Percentiles rank a stretch among this genome's conserved stretches.
These are phyloP conservation scores for Aschersonia sp. DNA, from an alignment of 2,329 filamentous ascomycete genomes.

Conservation along the genomic window DNA sequence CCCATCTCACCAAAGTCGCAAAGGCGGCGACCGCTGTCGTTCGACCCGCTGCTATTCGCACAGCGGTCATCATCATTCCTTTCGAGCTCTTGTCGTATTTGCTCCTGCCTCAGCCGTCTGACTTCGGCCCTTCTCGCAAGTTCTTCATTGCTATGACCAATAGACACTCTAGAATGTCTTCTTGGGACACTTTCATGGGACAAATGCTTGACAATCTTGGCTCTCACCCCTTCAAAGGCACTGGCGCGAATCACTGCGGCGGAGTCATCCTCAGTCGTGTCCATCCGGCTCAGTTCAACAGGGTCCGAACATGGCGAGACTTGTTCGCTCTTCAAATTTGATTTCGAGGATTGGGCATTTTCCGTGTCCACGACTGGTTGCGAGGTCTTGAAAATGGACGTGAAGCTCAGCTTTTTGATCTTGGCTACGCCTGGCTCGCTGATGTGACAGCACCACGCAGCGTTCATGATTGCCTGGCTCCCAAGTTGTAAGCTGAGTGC, in stretches of 20 bases:
- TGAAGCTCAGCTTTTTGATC: conserved; percentile 4
- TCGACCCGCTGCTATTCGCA: conserved; percentile 13
- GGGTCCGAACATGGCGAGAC: conserved; percentile 6
- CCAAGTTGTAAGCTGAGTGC: not conserved
- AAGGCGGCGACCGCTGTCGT: conserved; percentile 10
- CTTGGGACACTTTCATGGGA: conserved; percentile 28
- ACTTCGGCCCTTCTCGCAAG: conserved; percentile 40
- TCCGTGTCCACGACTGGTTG: conserved; percentile 4
- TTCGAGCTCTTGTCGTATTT: conserved; percentile 43
- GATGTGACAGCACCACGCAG: conserved; percentile 12
- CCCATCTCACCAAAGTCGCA: conserved; percentile 14
- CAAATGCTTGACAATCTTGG: conserved; percentile 28
- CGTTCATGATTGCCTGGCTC: conserved; percentile 5
- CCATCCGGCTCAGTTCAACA: conserved; percentile 17
- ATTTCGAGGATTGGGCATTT: not conserved
- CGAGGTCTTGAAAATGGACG: conserved; percentile 5
- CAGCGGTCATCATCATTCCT: conserved; percentile 26
- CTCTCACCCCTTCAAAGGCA: conserved; percentile 29
- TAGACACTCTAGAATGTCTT: conserved; percentile 23
- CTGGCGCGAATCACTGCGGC: conserved; percentile 20
- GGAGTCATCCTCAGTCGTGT: conserved; percentile 23
- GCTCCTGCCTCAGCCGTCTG: conserved; percentile 36
- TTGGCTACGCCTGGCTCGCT: conserved; percentile 3
- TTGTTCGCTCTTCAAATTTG: conserved; percentile 2
- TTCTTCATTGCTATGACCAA: conserved; percentile 35